Evolutionary conservation across 805 yeast species (phyloP).

Genomic region (Kluyveromyces aestuarii): DNA sequence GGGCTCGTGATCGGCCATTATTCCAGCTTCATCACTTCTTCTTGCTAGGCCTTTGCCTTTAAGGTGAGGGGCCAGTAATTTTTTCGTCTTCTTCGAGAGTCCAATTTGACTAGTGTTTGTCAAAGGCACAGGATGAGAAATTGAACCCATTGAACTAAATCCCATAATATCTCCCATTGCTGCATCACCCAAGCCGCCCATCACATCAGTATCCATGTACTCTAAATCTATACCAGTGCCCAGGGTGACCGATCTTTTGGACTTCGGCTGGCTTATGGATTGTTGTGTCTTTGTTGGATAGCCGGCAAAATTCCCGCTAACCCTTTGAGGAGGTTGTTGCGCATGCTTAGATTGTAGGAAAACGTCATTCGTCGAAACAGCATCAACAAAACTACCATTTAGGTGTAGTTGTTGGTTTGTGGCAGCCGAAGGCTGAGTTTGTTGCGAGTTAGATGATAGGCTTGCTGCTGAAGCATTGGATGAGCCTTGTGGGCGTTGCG

Average conservation of each 20-base stretch:
- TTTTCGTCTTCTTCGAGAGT: background rate
- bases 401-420: slow-evolving; percentile 14
- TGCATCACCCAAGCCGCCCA: slow-evolving; percentile 6
- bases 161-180: slow-evolving; percentile 45
- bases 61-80: background rate
- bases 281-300: slow-evolving; percentile 1
- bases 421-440: slow-evolving; percentile 3
- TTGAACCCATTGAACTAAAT: slow-evolving; percentile 22
- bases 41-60: background rate
- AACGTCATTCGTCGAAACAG: slow-evolving; percentile 89
- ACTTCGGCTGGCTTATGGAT: background rate
- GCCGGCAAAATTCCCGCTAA: background rate
- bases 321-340: slow-evolving; percentile 5
- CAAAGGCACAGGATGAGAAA: background rate
- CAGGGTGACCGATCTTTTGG: background rate
- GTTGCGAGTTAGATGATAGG: slow-evolving; percentile 5
- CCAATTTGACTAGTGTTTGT: background rate
- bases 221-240: slow-evolving; percentile 1
- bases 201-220: slow-evolving; percentile 1
- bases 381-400: slow-evolving; percentile 60
- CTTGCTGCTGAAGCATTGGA: slow-evolving; percentile 4
- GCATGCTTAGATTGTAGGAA: slow-evolving; percentile 41
- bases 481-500: background rate
- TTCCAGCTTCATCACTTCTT: background rate
- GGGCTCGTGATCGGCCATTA: background rate